Base-by-base conservation (phyloP, 495 filamentous ascomycete genomes). In the Hypomontagnella monticulosa region DNA sequence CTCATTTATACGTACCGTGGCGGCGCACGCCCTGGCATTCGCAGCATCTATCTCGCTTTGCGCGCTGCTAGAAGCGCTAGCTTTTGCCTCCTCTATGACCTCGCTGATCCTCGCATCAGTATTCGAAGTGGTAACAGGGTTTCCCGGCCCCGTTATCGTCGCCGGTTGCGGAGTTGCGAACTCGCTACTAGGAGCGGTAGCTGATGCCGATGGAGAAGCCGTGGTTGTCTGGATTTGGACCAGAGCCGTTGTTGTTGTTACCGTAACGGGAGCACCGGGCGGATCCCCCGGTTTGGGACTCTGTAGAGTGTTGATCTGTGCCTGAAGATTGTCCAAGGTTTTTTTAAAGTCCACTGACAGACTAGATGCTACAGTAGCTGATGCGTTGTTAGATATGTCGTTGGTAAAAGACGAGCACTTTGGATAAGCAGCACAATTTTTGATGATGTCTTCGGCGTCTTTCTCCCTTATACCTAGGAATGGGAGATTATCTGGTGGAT, bases 1-100 rank as follows among this genome's bases (percentile, higher is more conserved):
- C 4, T 16, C n/a, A 12, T 3, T 18, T 15, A 43, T 40, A 41
- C 51, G 19, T 63, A 70, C 67, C 42, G 51, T 23, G 1, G 40
- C 34, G 18, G 67, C 55, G 38, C 55, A 57, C 14, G 51, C 61
- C 19, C 69, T 63, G 40, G 48, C 57, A 11, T 37, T 60, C 14
- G 67, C 60, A 9, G 49, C 44, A 4, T 54, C 38, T 4, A 69
- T 37, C 16, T 41, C 57, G 19, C 38, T 63, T 41, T 69, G 61
- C 14, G 49, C 53, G 38, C 63, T 67, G 19, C 52, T 58, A 16
- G 48, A 55, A 8, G 63, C 63, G 19, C 43, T 57, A 6, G 52
- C 41, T 42, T 59, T 27, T 10, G 53, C 65, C 6, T 52, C 65
- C n/a, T 54, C 42, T 52, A 63, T 49, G 10, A 53, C 64, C 11